phyloP scores from a whole-genome alignment of 139 green algal species.

The Microglena sp. region DNA sequence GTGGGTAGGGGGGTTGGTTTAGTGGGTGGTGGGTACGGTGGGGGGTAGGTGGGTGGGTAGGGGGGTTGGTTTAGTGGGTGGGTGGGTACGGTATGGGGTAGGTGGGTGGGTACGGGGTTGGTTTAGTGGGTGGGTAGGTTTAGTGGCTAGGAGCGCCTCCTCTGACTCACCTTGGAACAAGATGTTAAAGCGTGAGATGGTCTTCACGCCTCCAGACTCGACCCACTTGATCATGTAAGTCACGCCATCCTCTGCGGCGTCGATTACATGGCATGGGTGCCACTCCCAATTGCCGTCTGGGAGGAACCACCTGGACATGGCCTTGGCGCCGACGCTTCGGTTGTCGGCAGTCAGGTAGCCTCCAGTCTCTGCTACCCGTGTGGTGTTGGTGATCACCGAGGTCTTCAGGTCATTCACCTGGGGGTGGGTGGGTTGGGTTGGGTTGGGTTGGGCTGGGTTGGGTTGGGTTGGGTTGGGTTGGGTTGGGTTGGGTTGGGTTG shows the following conservation, averaged over 20 bases:
- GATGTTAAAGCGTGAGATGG: conserved; percentile 33
- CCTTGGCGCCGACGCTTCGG: conserved; percentile 6
- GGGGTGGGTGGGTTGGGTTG: not conserved
- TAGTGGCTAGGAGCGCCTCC: conserved; percentile 3
- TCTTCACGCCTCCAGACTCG: conserved; percentile 21
- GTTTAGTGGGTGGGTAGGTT: conserved; percentile 15
- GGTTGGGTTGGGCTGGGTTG: no score
- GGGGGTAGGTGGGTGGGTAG: no score
- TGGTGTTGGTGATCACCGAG: no score
- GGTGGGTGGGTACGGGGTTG: no score
- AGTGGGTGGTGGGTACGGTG: no score
- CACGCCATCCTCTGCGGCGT: conserved; percentile 4
- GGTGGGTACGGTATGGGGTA: no score
- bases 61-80: no score
- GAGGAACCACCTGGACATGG: conserved; percentile 15
- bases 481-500: no score
- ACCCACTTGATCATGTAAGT: conserved; percentile 18
- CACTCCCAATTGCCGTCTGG: conserved; percentile 18
- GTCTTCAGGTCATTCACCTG: no score
- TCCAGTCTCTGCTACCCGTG: no score
- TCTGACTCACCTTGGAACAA: conserved; percentile 28
- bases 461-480: no score
- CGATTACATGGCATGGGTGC: conserved; percentile 16
- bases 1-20: no score
- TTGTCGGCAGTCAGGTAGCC: not conserved